A percentile compares a stretch with the other conserved stretches of the same genome.
Conservation (phyloP, 2,329 filamentous ascomycete species). For the Hortaea werneckii region DNA sequence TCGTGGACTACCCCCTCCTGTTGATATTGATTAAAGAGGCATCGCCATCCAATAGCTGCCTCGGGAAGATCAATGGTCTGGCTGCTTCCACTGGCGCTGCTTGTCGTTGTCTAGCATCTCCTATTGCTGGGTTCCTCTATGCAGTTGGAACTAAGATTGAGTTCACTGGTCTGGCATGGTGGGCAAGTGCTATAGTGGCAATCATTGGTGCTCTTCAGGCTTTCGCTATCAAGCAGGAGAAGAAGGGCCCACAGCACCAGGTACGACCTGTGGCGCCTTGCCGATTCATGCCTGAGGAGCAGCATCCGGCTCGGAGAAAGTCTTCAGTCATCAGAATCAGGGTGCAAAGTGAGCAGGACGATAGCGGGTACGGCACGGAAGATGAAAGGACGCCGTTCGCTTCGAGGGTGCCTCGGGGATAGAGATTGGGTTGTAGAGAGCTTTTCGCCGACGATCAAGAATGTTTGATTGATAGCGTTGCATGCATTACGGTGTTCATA, state of each 20-base stretch:
- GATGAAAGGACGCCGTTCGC: constrained; percentile 15
- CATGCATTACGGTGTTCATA: background rate
- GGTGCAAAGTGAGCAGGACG: constrained; percentile 9
- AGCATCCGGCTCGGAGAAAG: constrained; percentile 8
- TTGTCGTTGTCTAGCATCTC: constrained; percentile 59
- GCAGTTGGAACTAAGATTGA: constrained; percentile 47
- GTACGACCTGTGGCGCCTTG: constrained; percentile 18
- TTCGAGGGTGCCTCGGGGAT: constrained; percentile 1
- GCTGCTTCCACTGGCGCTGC: constrained; percentile 63
- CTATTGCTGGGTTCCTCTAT: constrained; percentile 58
- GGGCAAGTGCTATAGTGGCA: constrained; percentile 48
- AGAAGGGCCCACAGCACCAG: constrained; percentile 27
- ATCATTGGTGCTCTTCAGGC: constrained; percentile 46
- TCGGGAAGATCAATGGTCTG: constrained; percentile 63
- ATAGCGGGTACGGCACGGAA: constrained; percentile 13
- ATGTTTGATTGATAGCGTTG: background rate
- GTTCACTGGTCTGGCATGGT: constrained; percentile 55
- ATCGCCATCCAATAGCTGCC: constrained; percentile 49
- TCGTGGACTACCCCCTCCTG: constrained; percentile 57
- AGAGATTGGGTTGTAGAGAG: background rate
- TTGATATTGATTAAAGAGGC: constrained; percentile 66
- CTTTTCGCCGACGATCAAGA: background rate
- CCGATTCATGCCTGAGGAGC: constrained; percentile 17
- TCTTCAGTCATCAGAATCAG: constrained; percentile 17
- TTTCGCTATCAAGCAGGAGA: constrained; percentile 44